A percentile compares a stretch with the other conserved stretches of the same genome.
Conservation (phyloP, 768 basidiomycete species). For the Mycena metata region DNA sequence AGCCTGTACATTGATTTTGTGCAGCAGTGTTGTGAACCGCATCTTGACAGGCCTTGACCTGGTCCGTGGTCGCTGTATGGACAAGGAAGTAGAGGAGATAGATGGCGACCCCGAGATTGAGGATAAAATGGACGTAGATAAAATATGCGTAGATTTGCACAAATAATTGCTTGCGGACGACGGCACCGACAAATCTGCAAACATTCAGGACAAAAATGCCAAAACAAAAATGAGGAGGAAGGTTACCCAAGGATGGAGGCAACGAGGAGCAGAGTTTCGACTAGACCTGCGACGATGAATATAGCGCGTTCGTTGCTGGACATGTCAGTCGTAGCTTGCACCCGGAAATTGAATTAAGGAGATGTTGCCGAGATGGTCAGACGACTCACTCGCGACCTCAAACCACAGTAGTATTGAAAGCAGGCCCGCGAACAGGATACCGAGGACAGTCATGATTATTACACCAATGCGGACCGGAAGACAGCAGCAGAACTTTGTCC, state of each 20-base stretch:
- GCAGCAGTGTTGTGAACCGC: constrained; percentile 56
- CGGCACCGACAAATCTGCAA: constrained; percentile 70
- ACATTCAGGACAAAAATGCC: background rate
- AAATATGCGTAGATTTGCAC: constrained; percentile 69
- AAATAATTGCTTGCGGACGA: constrained; percentile 73
- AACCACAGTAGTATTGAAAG: constrained; percentile 72
- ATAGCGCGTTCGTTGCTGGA: constrained; percentile 51
- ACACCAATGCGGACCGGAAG: constrained; percentile 77
- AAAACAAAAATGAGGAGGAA: background rate
- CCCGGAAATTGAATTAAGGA: background rate
- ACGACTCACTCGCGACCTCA: constrained; percentile 67
- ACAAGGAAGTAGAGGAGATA: constrained; percentile 67
- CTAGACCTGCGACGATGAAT: constrained; percentile 64
- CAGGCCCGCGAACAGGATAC: constrained; percentile 66
- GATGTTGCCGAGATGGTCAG: background rate
- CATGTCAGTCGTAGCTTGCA: constrained; percentile 52
- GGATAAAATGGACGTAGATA: constrained; percentile 67
- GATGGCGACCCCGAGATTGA: constrained; percentile 65
- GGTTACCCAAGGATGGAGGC: constrained; percentile 70
- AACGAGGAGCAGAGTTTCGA: constrained; percentile 66
- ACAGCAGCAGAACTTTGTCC: constrained; percentile 67
- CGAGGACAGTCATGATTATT: constrained; percentile 65
- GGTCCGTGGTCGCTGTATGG: constrained; percentile 58
- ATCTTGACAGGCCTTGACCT: constrained; percentile 59
- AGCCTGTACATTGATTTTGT: constrained; percentile 58